These are phyloP conservation scores for Suhomyces emberorum DNA, from an alignment of 805 yeast genomes.

Conservation along the genomic window DNA sequence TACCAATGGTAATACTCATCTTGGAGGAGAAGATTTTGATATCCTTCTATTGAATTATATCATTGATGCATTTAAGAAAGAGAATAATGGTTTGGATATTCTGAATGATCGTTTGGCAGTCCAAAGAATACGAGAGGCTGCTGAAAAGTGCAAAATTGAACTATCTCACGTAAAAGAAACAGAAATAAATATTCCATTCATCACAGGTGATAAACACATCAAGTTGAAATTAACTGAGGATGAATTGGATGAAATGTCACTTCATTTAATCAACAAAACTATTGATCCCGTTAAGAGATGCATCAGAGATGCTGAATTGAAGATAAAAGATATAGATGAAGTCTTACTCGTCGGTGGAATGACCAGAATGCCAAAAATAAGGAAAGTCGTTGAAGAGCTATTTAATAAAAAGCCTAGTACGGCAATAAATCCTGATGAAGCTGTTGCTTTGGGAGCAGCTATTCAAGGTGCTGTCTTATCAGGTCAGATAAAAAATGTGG, in stretches of 20 bases:
- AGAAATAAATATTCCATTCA: conserved; percentile 66
- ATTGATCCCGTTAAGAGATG: conserved; percentile 74
- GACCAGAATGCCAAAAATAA: conserved; percentile 85
- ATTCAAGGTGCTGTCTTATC: conserved; percentile 28
- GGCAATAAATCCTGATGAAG: conserved; percentile 71
- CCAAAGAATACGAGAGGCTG: conserved; percentile 76
- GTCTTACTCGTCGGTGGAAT: conserved; percentile 82
- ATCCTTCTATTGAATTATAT: conserved; percentile 58
- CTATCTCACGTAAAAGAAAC: conserved; percentile 62
- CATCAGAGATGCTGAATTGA: conserved; percentile 67
- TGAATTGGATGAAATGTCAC: conserved; percentile 64
- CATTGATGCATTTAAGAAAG: conserved; percentile 52
- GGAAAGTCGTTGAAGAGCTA: conserved; percentile 55
- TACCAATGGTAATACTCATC: conserved; percentile 80
- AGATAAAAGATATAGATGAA: conserved; percentile 66
- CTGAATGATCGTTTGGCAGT: conserved; percentile 53
- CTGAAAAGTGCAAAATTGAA: conserved; percentile 75
- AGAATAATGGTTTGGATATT: conserved; percentile 51
- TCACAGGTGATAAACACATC: conserved; percentile 60
- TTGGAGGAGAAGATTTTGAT: conserved; percentile 87
- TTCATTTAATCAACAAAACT: conserved; percentile 63
- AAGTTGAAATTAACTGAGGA: conserved; percentile 58
- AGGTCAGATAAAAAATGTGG: conserved; percentile 25
- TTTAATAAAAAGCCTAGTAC: conserved; percentile 67
- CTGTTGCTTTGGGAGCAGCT: conserved; percentile 30